Percentiles rank a stretch among this genome's conserved stretches.
Evolutionary conservation across 148 eudicot genomes (phyloP).

Genomic region (Rhododendron mucronatum): DNA sequence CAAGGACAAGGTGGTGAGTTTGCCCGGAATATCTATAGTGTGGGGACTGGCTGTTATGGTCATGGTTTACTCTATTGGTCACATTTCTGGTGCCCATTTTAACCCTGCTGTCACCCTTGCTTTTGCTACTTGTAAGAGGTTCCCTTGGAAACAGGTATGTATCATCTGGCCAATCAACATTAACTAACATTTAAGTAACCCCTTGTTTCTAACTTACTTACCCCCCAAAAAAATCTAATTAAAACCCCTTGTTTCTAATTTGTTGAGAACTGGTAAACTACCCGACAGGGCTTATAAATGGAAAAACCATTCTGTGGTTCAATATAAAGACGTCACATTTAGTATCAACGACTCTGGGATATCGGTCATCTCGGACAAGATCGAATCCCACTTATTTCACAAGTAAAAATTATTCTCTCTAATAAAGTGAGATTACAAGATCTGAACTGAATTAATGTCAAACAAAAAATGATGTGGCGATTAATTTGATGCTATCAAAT

Average conservation of each 20-base stretch:
- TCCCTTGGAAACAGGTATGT: constrained; percentile 90
- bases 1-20: constrained; percentile 40
- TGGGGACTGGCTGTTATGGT: constrained; percentile 97
- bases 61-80: constrained; percentile 83
- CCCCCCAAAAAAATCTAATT: no score
- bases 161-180: neutral
- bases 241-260: neutral
- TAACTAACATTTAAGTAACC: neutral
- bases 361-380: neutral
- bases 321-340: neutral
- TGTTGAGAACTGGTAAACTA: neutral
- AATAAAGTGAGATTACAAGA: neutral
- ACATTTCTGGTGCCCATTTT: constrained; percentile 95
- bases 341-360: neutral
- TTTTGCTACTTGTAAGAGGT: constrained; percentile 74
- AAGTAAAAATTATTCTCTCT: no score
- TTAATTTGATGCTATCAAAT: neutral
- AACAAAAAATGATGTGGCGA: neutral
- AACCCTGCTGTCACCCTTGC: constrained; percentile 98
- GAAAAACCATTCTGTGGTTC: neutral
- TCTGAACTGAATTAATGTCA: neutral
- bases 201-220: neutral
- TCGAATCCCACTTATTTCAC: neutral
- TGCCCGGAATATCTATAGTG: constrained; percentile 67
- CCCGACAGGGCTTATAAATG: neutral